Conservation (phyloP, 148 eudicot genomes). For the Vaccinium corymbosum region DNA sequence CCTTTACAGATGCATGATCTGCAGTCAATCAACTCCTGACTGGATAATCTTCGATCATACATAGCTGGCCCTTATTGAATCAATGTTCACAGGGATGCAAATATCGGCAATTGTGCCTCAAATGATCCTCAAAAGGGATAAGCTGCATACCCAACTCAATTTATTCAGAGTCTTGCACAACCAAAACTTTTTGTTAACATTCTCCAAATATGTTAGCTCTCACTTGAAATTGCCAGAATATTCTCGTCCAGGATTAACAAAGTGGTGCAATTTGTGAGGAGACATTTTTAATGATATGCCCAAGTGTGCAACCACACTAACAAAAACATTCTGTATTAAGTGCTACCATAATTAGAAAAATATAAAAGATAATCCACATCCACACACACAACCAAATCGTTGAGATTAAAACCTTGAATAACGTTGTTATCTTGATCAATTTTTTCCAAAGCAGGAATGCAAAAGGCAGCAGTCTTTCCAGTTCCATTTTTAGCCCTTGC, state of each 20-base stretch:
- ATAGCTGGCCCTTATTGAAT: not conserved
- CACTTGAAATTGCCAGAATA: not conserved
- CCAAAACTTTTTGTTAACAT: not conserved
- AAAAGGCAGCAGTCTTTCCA: slow-evolving; percentile 88
- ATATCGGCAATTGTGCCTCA: not conserved
- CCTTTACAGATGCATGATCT: not conserved
- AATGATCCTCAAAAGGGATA: not conserved
- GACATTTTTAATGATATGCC: not conserved
- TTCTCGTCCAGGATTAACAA: not conserved
- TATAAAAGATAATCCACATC: not conserved
- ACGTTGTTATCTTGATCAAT: slow-evolving; percentile 78
- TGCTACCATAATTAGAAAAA: slow-evolving; percentile 10
- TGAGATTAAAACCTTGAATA: slow-evolving; percentile 59
- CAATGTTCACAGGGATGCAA: not conserved
- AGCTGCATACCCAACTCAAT: not conserved
- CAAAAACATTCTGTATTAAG: not conserved
- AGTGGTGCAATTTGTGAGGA: not conserved
- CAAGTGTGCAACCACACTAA: not conserved
- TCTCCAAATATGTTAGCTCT: not conserved
- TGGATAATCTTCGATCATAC: not conserved
- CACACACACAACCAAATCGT: slow-evolving; percentile 6
- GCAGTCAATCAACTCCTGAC: not conserved
- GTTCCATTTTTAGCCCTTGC: slow-evolving; percentile 94
- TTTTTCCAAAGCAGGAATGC: slow-evolving; percentile 82
- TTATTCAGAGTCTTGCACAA: not conserved